Base-by-base conservation (phyloP, 2,329 filamentous ascomycete genomes). In the Colletotrichum phormii region DNA sequence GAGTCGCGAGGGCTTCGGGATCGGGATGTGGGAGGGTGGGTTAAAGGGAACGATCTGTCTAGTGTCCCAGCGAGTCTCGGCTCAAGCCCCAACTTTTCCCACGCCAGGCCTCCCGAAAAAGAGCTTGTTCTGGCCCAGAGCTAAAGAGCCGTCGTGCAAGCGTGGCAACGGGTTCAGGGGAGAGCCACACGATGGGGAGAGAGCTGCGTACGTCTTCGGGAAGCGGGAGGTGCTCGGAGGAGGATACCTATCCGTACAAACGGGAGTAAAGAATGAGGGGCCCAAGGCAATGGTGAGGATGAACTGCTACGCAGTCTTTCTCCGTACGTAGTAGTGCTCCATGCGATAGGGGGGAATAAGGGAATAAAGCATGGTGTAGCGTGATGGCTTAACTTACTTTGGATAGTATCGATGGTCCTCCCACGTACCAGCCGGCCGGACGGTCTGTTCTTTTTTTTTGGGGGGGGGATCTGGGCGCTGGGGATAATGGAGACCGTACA, bases 11-110 rank as follows among this genome's bases (percentile, higher is more conserved):
- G 46, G 13, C 24, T 18, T 15, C 26, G 18, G 33, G 29, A 31
- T 57, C 64, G 68, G 64, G 64, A 71, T 57, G 68, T 71, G 68
- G 68, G 68, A 54, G 68, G 9, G 57, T 61, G 62, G 67, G 54
- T 60, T 46, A 29, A 26, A 8, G 15, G 46, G 51, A 15, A 37
- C 13, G n/a, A 37, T 24, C 31, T 24, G 31, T 62, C 15, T n/a
- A 37, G 31, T 55, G n/a, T n/a, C 42, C 42, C 18, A n/a, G 42
- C 42, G 42, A 46, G 42, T 46, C 42, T 46, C 42, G n/a, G 42
- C 54, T 13, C 64, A 62, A 67, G 65, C 58, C 24, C 64, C 64
- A 31, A 54, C 64, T 62, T 37, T 42, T 67, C 18, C 58, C 42
- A 51, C 42, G 60, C 60, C 61, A 13, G n/a, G 8, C 1, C 18